Conservation (phyloP, 2,329 filamentous ascomycete genomes). For the Fusarium torreyae region DNA sequence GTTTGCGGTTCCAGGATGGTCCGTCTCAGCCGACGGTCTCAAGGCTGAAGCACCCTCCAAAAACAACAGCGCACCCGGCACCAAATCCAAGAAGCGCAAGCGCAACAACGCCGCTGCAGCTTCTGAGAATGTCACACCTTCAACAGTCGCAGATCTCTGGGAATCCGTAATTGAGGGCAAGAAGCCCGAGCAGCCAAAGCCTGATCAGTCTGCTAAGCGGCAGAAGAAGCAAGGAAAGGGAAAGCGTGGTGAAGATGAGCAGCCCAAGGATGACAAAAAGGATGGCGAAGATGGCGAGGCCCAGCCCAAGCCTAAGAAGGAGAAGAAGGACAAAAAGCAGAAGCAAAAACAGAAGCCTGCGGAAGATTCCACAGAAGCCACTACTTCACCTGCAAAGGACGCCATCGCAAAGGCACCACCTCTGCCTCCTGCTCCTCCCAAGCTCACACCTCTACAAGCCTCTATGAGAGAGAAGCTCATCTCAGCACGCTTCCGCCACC, state of each 20-base stretch:
- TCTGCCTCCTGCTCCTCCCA: slow-evolving; percentile 63
- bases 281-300: slow-evolving; percentile 34
- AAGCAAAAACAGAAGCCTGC: slow-evolving; percentile 38
- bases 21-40: slow-evolving; percentile 79
- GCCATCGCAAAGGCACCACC: slow-evolving; percentile 47
- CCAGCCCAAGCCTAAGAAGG: slow-evolving; percentile 52
- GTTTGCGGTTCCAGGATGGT: slow-evolving; percentile 97
- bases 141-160: slow-evolving; percentile 84
- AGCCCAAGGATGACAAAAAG: slow-evolving; percentile 38
- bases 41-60: slow-evolving; percentile 73
- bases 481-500: slow-evolving; percentile 94
- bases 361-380: slow-evolving; percentile 34
- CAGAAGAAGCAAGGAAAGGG: slow-evolving; percentile 54
- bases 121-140: slow-evolving; percentile 69
- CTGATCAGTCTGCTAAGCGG: slow-evolving; percentile 53
- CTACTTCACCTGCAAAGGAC: slow-evolving; percentile 39
- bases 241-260: slow-evolving; percentile 46
- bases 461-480: slow-evolving; percentile 96
- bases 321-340: slow-evolving; percentile 57
- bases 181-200: slow-evolving; percentile 51
- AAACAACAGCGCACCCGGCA: slow-evolving; percentile 53
- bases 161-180: slow-evolving; percentile 83
- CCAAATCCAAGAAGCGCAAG: slow-evolving; percentile 74
- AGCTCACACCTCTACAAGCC: slow-evolving; percentile 91
- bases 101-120: slow-evolving; percentile 48